Evolutionary conservation across 2,329 filamentous ascomycete species (phyloP), one percentile per base, ranked within the genome.

Genomic region (Hypocrella siamensis): DNA sequence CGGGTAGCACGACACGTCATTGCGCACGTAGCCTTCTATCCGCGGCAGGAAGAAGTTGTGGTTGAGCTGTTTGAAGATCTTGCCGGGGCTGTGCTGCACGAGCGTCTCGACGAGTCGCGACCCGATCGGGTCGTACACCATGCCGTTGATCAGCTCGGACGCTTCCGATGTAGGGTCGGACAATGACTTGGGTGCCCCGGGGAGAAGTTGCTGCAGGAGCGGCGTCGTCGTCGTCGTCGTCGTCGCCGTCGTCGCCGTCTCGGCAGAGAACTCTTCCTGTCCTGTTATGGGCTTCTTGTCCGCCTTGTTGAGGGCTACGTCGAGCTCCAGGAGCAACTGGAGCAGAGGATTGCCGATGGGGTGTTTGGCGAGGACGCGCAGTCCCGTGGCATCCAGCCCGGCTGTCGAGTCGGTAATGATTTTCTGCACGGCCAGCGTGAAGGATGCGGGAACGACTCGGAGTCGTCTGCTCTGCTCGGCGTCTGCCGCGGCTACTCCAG

Each of bases 301-400:
- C 18, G 30, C 31, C 26, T 80, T 70, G 41, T 79, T 79, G 36
- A 80, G 63, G 0, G 75, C 69, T 30, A 96, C 70, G 47, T 98
- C 90, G 12, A 98, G 63, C 47, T 86, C 82, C 4, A 98, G 61
- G 19, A 98, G 63, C 2, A 96, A 67, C 51, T 96, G 90, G n/a
- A 98, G 65, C 1, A 85, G 80, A 0, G 90, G 90, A 46, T 93
- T 94, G 30, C 85, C 90, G 1, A 88, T 81, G 4, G 82, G 83
- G 46, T 96, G 88, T 15, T 76, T 85, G 2, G 88, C 83, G 35
- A 98, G 63, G 3, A 90, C 75, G 18, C 84, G 75, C 18, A 96
- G 67, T 44, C 84, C 80, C 4, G 79, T 82, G 2, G 79, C 69
- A 48, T 90, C 84, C 43, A 94, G 67, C 1, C 70, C 72, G 1